These are phyloP conservation scores for Talaromyces sp. DNA, from an alignment of 2,329 filamentous ascomycete genomes.

Conservation along the genomic window DNA sequence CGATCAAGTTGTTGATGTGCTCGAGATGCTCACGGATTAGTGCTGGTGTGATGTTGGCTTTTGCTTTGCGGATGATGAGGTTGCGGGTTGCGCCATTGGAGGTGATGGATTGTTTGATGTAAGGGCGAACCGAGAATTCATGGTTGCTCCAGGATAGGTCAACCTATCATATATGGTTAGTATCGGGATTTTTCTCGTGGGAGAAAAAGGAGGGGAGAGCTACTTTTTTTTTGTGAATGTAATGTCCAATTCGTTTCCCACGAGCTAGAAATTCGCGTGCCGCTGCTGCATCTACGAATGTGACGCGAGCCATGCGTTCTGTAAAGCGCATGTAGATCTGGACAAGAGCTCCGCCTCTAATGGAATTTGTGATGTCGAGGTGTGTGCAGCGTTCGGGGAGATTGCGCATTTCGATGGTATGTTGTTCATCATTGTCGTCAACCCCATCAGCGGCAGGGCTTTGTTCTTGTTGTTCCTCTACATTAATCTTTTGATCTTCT, in stretches of 20 bases:
- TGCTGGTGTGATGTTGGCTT: slow-evolving; percentile 58
- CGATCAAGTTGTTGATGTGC: slow-evolving; percentile 74
- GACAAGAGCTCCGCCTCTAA: slow-evolving; percentile 69
- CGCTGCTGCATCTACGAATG: slow-evolving; percentile 64
- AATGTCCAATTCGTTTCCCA: slow-evolving; percentile 63
- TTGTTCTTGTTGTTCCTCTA: slow-evolving; percentile 21
- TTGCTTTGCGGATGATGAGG: slow-evolving; percentile 62
- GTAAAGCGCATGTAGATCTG: slow-evolving; percentile 62
- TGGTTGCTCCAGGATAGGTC: slow-evolving; percentile 67
- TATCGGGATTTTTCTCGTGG: slow-evolving; percentile 17
- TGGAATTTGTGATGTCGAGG: slow-evolving; percentile 60
- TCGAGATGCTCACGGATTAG: slow-evolving; percentile 70
- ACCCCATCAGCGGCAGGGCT: slow-evolving; percentile 22
- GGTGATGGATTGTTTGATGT: slow-evolving; percentile 62
- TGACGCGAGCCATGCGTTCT: slow-evolving; percentile 62
- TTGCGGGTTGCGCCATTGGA: slow-evolving; percentile 68
- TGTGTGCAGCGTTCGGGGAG: slow-evolving; percentile 62
- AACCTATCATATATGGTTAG: slow-evolving; percentile 48
- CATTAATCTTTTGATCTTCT: slow-evolving; percentile 21
- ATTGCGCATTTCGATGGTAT: slow-evolving; percentile 56
- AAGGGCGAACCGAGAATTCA: slow-evolving; percentile 63
- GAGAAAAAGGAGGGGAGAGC: slow-evolving; percentile 28
- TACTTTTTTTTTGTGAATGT: slow-evolving; percentile 66
- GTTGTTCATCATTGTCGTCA: slow-evolving; percentile 25
- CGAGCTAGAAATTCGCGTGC: slow-evolving; percentile 65